Percentiles rank a stretch among this genome's conserved stretches.
Conservation (phyloP, 371 early-diverging fungal species). For the Mortierella sp. region DNA sequence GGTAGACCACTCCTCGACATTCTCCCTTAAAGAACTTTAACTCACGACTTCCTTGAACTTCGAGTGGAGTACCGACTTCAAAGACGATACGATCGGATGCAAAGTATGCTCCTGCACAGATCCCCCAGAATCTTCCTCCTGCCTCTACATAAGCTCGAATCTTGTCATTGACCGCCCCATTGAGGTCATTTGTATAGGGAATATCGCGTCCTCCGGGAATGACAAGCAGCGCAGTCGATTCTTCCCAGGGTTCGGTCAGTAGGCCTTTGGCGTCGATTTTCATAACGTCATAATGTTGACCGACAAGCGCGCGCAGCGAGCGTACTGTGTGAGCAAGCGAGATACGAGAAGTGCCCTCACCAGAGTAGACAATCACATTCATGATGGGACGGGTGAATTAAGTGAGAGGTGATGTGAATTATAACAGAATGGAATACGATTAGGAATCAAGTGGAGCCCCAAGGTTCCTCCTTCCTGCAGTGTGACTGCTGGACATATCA, state of each 20-base stretch:
- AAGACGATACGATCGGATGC: constrained; percentile 81
- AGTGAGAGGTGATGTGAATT: no score
- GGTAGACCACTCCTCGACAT: constrained; percentile 80
- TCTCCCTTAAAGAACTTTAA: constrained; percentile 80
- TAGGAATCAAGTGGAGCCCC: background rate
- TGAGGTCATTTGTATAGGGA: constrained; percentile 81
- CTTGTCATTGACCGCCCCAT: constrained; percentile 67
- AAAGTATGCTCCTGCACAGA: constrained; percentile 96
- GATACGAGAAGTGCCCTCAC: constrained; percentile 79
- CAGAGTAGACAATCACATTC: constrained; percentile 90
- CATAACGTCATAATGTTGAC: constrained; percentile 87
- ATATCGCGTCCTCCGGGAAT: constrained; percentile 94
- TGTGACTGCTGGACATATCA: no score
- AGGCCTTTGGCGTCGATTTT: constrained; percentile 81
- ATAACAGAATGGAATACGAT: background rate
- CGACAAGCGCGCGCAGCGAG: constrained; percentile 78
- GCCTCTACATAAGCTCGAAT: constrained; percentile 79
- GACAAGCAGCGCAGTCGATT: constrained; percentile 83
- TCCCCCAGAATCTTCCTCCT: constrained; percentile 92
- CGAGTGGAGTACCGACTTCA: constrained; percentile 75
- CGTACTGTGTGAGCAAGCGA: constrained; percentile 75
- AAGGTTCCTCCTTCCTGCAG: background rate
- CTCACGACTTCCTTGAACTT: constrained; percentile 83
- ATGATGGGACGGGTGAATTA: constrained; percentile 57
- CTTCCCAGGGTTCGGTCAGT: constrained; percentile 88